phyloP scores from a whole-genome alignment of 2,329 filamentous ascomycete genomes.

The Beauveria caledonica region DNA sequence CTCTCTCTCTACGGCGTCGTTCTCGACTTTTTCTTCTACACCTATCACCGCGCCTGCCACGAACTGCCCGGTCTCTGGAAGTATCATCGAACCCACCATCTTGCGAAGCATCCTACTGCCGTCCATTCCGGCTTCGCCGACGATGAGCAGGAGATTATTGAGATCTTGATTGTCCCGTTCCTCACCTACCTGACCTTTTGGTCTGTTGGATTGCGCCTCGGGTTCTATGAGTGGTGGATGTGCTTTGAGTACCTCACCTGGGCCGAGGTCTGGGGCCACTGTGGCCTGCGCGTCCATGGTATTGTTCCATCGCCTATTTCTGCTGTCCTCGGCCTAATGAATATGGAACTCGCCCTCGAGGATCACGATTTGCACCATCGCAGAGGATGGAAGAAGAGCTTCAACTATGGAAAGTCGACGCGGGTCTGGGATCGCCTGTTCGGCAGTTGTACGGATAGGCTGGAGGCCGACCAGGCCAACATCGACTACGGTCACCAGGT shows the following conservation, averaged over 20 bases:
- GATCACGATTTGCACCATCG: constrained; percentile 34
- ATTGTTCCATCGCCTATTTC: constrained; percentile 25
- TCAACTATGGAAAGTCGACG: constrained; percentile 4
- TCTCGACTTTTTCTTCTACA: constrained; percentile 33
- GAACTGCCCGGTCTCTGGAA: constrained; percentile 29
- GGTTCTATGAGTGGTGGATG: constrained; percentile 39
- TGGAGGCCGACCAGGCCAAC: background rate
- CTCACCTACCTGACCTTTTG: constrained; percentile 30
- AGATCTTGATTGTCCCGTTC: constrained; percentile 31
- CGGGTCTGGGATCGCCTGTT: constrained; percentile 6
- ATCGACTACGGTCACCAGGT: background rate
- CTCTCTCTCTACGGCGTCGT: constrained; percentile 26
- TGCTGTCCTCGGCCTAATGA: constrained; percentile 24
- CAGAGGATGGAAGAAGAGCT: constrained; percentile 22
- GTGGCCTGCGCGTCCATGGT: constrained; percentile 28
- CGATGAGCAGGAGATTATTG: constrained; percentile 32
- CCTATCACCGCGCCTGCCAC: constrained; percentile 35
- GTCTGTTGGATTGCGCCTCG: constrained; percentile 29
- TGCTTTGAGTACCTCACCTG: constrained; percentile 35
- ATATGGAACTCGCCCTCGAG: constrained; percentile 31
- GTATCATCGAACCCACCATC: constrained; percentile 34
- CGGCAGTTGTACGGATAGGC: background rate
- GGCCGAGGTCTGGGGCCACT: constrained; percentile 31
- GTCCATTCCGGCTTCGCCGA: constrained; percentile 34
- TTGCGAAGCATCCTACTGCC: constrained; percentile 34